phyloP scores from a whole-genome alignment of 495 filamentous ascomycete genomes.

The Hypomontagnella monticulosa region DNA sequence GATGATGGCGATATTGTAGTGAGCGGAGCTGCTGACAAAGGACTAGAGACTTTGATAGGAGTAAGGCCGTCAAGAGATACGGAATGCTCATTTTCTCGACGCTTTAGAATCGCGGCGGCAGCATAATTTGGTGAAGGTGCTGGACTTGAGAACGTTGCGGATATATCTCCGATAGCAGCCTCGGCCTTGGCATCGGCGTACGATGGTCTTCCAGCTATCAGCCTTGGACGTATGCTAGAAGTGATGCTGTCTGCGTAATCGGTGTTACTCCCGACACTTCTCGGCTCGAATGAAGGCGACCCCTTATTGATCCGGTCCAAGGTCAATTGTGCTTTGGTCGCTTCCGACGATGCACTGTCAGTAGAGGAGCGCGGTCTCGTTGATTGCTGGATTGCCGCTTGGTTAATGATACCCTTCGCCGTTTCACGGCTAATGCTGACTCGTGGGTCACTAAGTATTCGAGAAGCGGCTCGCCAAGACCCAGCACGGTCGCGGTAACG shows the following conservation, averaged over 20 bases:
- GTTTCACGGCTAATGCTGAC: constrained; percentile 55
- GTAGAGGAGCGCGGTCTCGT: constrained; percentile 39
- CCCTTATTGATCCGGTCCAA: constrained; percentile 52
- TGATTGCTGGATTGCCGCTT: constrained; percentile 2
- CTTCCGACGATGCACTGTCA: constrained; percentile 42
- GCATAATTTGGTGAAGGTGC: constrained; percentile 44
- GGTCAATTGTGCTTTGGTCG: constrained; percentile 52
- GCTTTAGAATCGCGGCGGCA: constrained; percentile 43
- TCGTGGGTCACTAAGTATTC: constrained; percentile 57
- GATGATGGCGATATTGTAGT: constrained; percentile 19
- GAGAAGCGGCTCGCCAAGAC: constrained; percentile 55
- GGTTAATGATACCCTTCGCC: constrained; percentile 47
- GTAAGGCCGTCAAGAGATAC: constrained; percentile 40
- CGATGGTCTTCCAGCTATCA: constrained; percentile 45
- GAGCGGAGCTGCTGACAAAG: constrained; percentile 29
- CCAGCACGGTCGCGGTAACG: constrained; percentile 61
- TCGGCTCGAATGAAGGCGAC: constrained; percentile 28
- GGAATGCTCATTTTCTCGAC: constrained; percentile 47
- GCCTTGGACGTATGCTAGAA: constrained; percentile 35
- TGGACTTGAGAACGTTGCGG: constrained; percentile 49
- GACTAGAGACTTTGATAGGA: constrained; percentile 40
- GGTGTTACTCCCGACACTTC: constrained; percentile 10
- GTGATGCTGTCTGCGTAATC: constrained; percentile 8
- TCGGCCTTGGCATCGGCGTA: constrained; percentile 47
- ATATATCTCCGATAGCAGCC: constrained; percentile 39